Evolutionary conservation across 2,329 filamentous ascomycete species (phyloP).

Genomic region (Paecilomyces sp.): DNA sequence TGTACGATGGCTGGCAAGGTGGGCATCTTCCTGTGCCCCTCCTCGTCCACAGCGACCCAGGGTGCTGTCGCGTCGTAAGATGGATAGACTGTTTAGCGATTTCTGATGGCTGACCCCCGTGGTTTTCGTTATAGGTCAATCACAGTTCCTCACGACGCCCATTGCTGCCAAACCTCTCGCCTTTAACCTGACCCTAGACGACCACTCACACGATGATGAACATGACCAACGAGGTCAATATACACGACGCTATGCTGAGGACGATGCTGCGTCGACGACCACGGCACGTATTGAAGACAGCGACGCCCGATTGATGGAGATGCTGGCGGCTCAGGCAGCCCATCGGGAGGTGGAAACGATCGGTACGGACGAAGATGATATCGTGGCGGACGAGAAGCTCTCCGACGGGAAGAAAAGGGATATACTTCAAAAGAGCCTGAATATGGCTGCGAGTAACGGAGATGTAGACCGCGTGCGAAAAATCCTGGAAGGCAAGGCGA

Average conservation of each 20-base stretch:
- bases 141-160: conserved; percentile 85
- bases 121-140: conserved; percentile 62
- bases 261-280: conserved; percentile 17
- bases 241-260: conserved; percentile 16
- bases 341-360: conserved; percentile 63
- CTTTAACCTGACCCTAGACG: conserved; percentile 80
- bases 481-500: conserved; percentile 67
- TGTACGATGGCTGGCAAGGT: conserved; percentile 99
- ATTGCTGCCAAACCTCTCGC: conserved; percentile 74
- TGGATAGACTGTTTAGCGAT: neutral
- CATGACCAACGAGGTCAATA: conserved; percentile 27
- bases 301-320: conserved; percentile 84
- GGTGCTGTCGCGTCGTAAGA: neutral
- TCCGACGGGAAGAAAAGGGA: conserved; percentile 70
- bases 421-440: conserved; percentile 77
- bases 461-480: conserved; percentile 74
- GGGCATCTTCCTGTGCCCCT: conserved; percentile 22
- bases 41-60: neutral
- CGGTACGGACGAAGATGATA: conserved; percentile 71
- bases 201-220: conserved; percentile 63
- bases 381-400: conserved; percentile 67
- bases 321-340: conserved; percentile 90
- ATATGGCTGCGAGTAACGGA: conserved; percentile 95
- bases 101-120: neutral
- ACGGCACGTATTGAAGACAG: conserved; percentile 61